Evolutionary conservation across 371 early-diverging fungal species (phyloP).

Genomic region (Coemansia sp.): DNA sequence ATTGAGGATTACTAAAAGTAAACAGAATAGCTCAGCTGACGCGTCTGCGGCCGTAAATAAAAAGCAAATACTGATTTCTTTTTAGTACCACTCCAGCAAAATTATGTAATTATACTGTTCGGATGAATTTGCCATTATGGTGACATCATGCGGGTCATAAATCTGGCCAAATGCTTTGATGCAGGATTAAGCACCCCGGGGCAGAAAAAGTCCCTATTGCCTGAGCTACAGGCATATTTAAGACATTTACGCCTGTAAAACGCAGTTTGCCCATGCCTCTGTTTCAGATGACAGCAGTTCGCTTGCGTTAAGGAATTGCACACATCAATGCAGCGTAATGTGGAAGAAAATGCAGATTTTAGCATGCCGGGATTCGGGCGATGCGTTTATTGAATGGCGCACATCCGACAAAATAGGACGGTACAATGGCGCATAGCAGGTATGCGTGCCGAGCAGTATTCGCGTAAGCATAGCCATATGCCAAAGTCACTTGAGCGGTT

Average conservation of each 20-base stretch:
- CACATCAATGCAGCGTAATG: conserved; percentile 6
- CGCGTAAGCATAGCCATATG: background rate
- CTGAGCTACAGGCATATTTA: too few species aligned
- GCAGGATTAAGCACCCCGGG: background rate
- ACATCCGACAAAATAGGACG: background rate
- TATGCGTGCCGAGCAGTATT: conserved; percentile 1
- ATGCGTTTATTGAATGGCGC: background rate
- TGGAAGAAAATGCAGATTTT: background rate
- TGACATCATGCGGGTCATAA: background rate
- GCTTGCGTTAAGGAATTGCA: background rate
- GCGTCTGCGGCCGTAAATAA: background rate
- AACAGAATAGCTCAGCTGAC: background rate
- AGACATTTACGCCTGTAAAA: background rate
- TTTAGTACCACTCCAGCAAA: background rate
- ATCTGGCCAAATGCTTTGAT: background rate
- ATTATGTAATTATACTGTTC: background rate
- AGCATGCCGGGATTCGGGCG: conserved; percentile 3
- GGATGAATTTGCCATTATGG: conserved; percentile 6
- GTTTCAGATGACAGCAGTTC: background rate
- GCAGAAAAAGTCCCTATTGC: background rate
- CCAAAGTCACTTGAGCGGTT: conserved; percentile 5
- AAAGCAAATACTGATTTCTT: background rate
- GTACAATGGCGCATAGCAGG: background rate
- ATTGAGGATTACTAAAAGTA: background rate
- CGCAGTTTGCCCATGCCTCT: background rate